phyloP scores from a whole-genome alignment of 2,329 filamentous ascomycete genomes.

The Dissoconium aciculare region DNA sequence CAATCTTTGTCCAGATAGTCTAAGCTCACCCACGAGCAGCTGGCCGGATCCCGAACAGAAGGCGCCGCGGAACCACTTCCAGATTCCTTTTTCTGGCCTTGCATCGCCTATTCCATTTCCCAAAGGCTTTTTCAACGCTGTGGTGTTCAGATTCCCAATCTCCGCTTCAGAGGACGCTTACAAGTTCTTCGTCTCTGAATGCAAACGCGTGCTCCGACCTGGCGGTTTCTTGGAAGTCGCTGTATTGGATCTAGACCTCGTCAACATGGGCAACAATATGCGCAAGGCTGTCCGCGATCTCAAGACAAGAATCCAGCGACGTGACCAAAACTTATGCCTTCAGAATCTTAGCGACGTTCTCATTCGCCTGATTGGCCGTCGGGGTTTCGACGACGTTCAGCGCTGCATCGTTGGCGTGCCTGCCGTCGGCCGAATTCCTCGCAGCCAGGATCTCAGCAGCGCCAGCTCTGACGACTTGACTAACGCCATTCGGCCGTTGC shows the following conservation, averaged over 20 bases:
- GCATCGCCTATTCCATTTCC: constrained; percentile 58
- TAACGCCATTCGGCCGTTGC: constrained; percentile 1
- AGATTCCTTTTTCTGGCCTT: constrained; percentile 53
- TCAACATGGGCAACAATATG: constrained; percentile 64
- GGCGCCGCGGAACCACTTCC: constrained; percentile 50
- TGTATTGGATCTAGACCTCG: constrained; percentile 63
- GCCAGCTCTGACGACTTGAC: constrained; percentile 15
- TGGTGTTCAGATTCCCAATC: constrained; percentile 63
- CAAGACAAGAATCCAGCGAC: constrained; percentile 53
- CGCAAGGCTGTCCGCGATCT: constrained; percentile 53
- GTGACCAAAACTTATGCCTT: constrained; percentile 46
- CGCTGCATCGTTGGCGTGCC: constrained; percentile 66
- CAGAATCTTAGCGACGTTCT: constrained; percentile 40
- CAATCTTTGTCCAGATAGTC: constrained; percentile 40
- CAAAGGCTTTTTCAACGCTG: constrained; percentile 57
- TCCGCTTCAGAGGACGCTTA: constrained; percentile 55
- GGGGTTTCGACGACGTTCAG: constrained; percentile 58
- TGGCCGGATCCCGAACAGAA: constrained; percentile 14
- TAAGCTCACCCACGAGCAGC: constrained; percentile 7
- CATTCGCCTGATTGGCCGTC: constrained; percentile 50
- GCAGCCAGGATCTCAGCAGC: constrained; percentile 21
- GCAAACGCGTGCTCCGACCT: constrained; percentile 61
- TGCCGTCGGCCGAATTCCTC: constrained; percentile 40
- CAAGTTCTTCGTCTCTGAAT: constrained; percentile 56
- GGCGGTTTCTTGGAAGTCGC: constrained; percentile 67